Evolutionary conservation across 177 flowering plant genomes (phyloP).

Genomic region (Vitis hybrid): DNA sequence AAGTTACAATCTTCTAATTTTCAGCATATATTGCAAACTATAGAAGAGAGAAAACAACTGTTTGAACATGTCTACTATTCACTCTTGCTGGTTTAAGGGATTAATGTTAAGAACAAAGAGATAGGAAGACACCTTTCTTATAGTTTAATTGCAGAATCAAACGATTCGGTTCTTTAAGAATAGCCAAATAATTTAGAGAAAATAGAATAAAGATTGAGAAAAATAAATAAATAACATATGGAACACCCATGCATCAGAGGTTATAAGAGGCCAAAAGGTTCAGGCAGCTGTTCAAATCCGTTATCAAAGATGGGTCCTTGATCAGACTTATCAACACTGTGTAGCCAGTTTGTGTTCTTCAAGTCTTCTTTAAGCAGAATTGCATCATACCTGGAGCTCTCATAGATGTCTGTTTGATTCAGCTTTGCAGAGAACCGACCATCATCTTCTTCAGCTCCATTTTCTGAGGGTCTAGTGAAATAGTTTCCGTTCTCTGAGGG

Average conservation of each 20-base stretch:
- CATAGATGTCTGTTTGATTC: constrained; percentile 60
- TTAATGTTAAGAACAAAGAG: neutral
- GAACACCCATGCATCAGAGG: neutral
- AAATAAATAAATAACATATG: neutral
- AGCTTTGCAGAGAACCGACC: constrained; percentile 40
- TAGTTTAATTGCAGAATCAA: neutral
- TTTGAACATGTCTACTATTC: neutral
- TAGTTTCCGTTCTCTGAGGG: constrained; percentile 42
- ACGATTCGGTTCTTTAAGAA: constrained; percentile 1
- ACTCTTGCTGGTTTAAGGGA: neutral
- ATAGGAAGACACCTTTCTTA: neutral
- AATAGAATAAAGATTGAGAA: neutral
- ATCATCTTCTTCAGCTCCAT: constrained; percentile 32
- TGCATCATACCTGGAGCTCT: constrained; percentile 83
- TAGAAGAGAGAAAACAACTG: too few relatives aligned
- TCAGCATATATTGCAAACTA: too few relatives aligned
- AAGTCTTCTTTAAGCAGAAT: constrained; percentile 80
- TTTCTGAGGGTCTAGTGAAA: constrained; percentile 26
- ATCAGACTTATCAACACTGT: constrained; percentile 60
- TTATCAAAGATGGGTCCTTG: constrained; percentile 65
- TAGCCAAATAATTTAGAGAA: constrained; percentile 11
- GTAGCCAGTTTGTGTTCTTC: constrained; percentile 89
- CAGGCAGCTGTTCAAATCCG: constrained; percentile 82
- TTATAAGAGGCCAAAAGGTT: constrained; percentile 74
- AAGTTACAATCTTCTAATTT: too few relatives aligned